Conservation (phyloP, 148 eudicot genomes). For the Vaccinium vitisidaea region DNA sequence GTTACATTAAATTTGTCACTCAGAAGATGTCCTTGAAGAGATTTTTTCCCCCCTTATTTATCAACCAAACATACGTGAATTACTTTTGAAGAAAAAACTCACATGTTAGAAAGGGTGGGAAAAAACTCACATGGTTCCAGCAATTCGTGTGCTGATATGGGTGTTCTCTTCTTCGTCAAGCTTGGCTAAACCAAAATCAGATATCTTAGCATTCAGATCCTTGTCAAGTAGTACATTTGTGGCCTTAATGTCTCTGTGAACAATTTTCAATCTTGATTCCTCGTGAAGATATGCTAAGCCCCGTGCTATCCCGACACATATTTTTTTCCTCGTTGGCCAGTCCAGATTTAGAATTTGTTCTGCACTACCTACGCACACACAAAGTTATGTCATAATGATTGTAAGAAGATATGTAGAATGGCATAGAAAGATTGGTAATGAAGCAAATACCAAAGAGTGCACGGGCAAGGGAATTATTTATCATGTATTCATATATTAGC, state of each 20-base stretch:
- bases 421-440: not conserved
- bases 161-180: constrained; percentile 41
- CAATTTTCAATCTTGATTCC: constrained; percentile 59
- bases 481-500: constrained; percentile 63
- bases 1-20: too few species aligned
- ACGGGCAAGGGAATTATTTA: constrained; percentile 61
- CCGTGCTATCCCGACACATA: constrained; percentile 53
- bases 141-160: constrained; percentile 37
- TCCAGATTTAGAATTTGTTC: constrained; percentile 37
- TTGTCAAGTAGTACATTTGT: constrained; percentile 33
- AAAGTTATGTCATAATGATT: not conserved
- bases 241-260: constrained; percentile 58
- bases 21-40: too few species aligned
- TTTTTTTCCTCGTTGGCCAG: constrained; percentile 45
- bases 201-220: constrained; percentile 38
- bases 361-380: constrained; percentile 26
- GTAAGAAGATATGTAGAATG: not conserved
- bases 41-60: not conserved
- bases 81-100: not conserved
- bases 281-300: constrained; percentile 68
- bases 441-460: constrained; percentile 55
- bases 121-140: constrained; percentile 39
- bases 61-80: not conserved
- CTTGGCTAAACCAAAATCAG: constrained; percentile 41
- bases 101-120: not conserved